These are phyloP conservation scores for Haplosporangium sp. DNA, from an alignment of 371 early-diverging fungal species.

Conservation along the genomic window DNA sequence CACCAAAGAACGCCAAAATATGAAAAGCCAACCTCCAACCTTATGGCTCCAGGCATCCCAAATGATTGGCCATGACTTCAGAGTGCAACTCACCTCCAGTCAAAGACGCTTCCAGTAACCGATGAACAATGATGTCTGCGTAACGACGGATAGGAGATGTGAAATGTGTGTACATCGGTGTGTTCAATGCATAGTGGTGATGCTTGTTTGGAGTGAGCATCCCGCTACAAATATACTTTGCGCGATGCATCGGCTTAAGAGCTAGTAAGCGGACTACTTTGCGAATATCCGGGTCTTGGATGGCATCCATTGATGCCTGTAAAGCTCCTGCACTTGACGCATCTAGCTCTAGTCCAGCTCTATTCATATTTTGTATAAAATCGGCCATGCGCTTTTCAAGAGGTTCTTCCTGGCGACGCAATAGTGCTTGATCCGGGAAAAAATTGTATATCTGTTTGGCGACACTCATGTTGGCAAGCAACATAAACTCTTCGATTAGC, in stretches of 20 bases:
- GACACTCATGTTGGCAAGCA: conserved; percentile 98
- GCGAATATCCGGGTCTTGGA: conserved; percentile 64
- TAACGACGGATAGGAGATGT: conserved; percentile 99
- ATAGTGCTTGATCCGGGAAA: conserved; percentile 92
- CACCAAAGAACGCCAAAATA: neutral
- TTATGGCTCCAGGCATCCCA: conserved; percentile 26
- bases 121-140: conserved; percentile 98
- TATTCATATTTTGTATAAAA: conserved; percentile 67
- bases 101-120: conserved; percentile 74
- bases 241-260: conserved; percentile 93
- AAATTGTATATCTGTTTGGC: conserved; percentile 89
- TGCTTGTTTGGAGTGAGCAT: conserved; percentile 69
- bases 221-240: conserved; percentile 94
- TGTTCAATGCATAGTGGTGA: conserved; percentile 91
- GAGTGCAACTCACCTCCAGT: conserved; percentile 55
- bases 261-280: conserved; percentile 69
- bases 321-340: conserved; percentile 65
- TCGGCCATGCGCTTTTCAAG: conserved; percentile 72
- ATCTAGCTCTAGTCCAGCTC: conserved; percentile 66
- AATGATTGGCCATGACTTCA: conserved; percentile 20
- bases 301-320: conserved; percentile 77
- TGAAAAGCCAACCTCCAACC: conserved; percentile 8
- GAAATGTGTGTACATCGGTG: conserved; percentile 96
- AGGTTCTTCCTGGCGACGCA: conserved; percentile 90
- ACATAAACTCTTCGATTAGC: conserved; percentile 99